A percentile compares a stretch with the other conserved stretches of the same genome.
These are phyloP conservation scores for Ceratocystis harringtonii DNA, from an alignment of 2,329 filamentous ascomycete species.

Conservation along the genomic window DNA sequence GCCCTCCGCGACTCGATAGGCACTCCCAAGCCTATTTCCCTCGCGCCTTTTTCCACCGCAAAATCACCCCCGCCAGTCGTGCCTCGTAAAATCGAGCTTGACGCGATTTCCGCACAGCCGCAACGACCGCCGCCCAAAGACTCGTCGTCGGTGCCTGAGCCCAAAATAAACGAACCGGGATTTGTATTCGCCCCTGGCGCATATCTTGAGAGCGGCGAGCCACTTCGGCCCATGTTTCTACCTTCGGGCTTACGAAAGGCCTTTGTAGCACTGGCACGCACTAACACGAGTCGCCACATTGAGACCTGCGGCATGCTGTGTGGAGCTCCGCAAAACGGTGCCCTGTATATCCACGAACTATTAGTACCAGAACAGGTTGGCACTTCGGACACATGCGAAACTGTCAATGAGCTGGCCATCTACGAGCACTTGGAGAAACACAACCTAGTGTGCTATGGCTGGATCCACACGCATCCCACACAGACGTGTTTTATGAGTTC, in stretches of 20 bases:
- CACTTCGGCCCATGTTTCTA: slow-evolving; percentile 76
- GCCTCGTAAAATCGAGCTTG: slow-evolving; percentile 10
- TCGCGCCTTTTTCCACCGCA: not conserved
- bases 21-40: not conserved
- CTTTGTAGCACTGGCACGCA: slow-evolving; percentile 59
- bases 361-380: slow-evolving; percentile 83
- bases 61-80: not conserved
- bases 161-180: slow-evolving; percentile 32
- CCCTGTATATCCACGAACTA: slow-evolving; percentile 75
- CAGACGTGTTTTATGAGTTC: slow-evolving; percentile 98
- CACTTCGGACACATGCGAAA: slow-evolving; percentile 90
- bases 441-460: slow-evolving; percentile 74
- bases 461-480: slow-evolving; percentile 95
- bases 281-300: slow-evolving; percentile 67
- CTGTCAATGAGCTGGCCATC: slow-evolving; percentile 66
- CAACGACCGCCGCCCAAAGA: slow-evolving; percentile 13
- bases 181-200: slow-evolving; percentile 74
- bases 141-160: not conserved
- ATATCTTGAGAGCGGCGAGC: slow-evolving; percentile 76
- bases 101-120: not conserved
- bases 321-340: slow-evolving; percentile 80
- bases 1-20: not conserved
- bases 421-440: slow-evolving; percentile 81
- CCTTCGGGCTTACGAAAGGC: slow-evolving; percentile 56
- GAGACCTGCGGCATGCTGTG: slow-evolving; percentile 95